Evolutionary conservation across 2,329 filamentous ascomycete species (phyloP), one percentile per base, ranked within the genome.

Genomic region (Thelonectria discophora): DNA sequence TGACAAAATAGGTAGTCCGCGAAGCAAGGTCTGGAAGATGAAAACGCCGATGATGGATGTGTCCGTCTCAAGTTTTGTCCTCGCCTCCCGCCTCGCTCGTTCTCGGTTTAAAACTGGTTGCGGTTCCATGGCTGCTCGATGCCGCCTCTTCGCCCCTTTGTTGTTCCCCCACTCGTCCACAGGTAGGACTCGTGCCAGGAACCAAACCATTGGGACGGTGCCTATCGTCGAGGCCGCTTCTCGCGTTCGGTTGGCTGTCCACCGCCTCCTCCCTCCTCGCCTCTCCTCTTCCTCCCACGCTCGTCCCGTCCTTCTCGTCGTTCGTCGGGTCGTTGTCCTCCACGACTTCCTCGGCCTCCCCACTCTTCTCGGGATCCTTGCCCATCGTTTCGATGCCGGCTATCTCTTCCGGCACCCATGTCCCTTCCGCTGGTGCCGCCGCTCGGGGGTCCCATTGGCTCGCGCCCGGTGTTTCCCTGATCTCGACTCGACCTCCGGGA

Each of bases 171-270:
- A 60, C 53, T 65, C 56, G 63, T 65, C 63, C 63, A 67, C 62
- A 54, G 58, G 55, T 55, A 9, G 12, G 32, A 37, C 34, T 37
- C 34, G 4, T 3, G 10, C 34, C 34, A 37, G 49, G 58, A 18
- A 47, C 24, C 43, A 55, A 52, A 27, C 48, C 52, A 54, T 62
- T 8, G 8, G 34, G 34, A 6, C 53, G 48, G 49, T 51, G 58
- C 72, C 27, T 79, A 85, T 69, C 81, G 80, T 73, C 85, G 80
- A 65, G 77, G 79, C 72, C 85, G 79, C 78, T 87, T 87, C 63
- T 87, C 84, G 60, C 81, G 78, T 40, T 85, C 82, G 68, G 73
- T 79, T 15, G 72, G 66, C 63, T 75, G 61, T 18, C 67, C 65
- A 24, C 21, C 21, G 37, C 75, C 77, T n/a, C 73, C 69, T 18